Evolutionary conservation across 345 rosid species (phyloP), one percentile per base, ranked within the genome.

Genomic region (Gossypioides kirkii): DNA sequence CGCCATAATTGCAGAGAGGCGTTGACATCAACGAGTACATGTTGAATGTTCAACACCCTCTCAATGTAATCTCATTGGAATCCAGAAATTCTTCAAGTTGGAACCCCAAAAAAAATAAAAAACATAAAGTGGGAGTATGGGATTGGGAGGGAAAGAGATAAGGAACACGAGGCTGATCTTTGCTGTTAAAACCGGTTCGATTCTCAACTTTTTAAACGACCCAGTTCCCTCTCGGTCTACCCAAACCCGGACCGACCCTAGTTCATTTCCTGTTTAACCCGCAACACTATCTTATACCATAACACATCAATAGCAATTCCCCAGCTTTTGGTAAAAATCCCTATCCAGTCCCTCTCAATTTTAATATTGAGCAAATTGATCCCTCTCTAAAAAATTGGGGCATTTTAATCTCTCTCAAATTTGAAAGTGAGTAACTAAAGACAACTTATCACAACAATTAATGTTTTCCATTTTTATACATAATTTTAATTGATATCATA

Each of bases 21-120:
- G 90, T 71, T 61, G 90, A 82, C 75, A 77, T 63, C 32, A 82
- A 74, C 42, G 81, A 76, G 63, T 79, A 77, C 88, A 84, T 89
- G 43, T 62, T 78, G 60, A 41, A 49, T 18, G 53, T 55, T 59
- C 46, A 61, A 62, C 43, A n/a, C 47, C 4, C 55, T 61, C 42
- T 72, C 59, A 49, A 69, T 22, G 50, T 16, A 52, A 42, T 60
- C 43, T 53, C 73, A 23, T 66, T 47, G 66, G 43, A 32, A 28
- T 49, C 61, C 22, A 66, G 46, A 18, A 16, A 26, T 38, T 43
- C 50, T 11, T 9, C 18, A 69, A 59, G 22, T 5, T 11, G 18
- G n/a, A 14, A 32, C 38, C 38, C 38, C 0, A 32, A 32, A 32
- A 32, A 4, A 32, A 32, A 32, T 0, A 32, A 4, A 32, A 32